A percentile compares a stretch with the other conserved stretches of the same genome.
phyloP scores from a whole-genome alignment of 1,284 basidiomycete species.

The Lignosus rhinocerotis region DNA sequence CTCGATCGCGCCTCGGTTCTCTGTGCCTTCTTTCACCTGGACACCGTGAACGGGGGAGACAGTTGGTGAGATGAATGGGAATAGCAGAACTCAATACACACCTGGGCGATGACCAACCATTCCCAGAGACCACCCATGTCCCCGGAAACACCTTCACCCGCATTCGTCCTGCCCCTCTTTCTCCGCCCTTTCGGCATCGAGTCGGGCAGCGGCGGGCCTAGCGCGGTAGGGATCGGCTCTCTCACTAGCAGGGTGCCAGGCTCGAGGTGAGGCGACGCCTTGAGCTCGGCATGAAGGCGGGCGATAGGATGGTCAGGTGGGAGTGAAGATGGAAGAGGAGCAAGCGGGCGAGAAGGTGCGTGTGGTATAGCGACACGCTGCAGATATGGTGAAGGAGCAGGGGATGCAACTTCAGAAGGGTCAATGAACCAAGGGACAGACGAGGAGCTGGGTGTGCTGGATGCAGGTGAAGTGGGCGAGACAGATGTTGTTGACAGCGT shows the following conservation, averaged over 20 bases:
- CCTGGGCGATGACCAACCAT: slow-evolving; percentile 75
- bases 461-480: slow-evolving; percentile 1
- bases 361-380: slow-evolving; percentile 29
- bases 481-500: slow-evolving; percentile 17
- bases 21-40: slow-evolving; percentile 81
- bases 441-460: slow-evolving; percentile 5
- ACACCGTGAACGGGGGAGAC: not conserved
- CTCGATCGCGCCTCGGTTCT: slow-evolving; percentile 72
- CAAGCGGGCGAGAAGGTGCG: slow-evolving; percentile 25
- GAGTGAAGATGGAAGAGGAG: slow-evolving; percentile 48
- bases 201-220: slow-evolving; percentile 56
- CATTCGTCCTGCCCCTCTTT: slow-evolving; percentile 62
- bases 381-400: slow-evolving; percentile 4
- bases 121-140: slow-evolving; percentile 61
- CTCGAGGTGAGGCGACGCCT: slow-evolving; percentile 64
- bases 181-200: slow-evolving; percentile 60
- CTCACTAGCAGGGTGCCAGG: slow-evolving; percentile 52
- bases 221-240: slow-evolving; percentile 44
- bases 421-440: slow-evolving; percentile 59
- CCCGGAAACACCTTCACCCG: slow-evolving; percentile 59
- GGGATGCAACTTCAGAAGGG: slow-evolving; percentile 26
- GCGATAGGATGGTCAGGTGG: slow-evolving; percentile 38
- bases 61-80: not conserved
- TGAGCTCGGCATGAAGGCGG: slow-evolving; percentile 52
- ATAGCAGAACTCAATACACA: slow-evolving; percentile 26